Evolutionary conservation across 345 rosid genomes (phyloP).

Genomic region (Gossypium arboreum): DNA sequence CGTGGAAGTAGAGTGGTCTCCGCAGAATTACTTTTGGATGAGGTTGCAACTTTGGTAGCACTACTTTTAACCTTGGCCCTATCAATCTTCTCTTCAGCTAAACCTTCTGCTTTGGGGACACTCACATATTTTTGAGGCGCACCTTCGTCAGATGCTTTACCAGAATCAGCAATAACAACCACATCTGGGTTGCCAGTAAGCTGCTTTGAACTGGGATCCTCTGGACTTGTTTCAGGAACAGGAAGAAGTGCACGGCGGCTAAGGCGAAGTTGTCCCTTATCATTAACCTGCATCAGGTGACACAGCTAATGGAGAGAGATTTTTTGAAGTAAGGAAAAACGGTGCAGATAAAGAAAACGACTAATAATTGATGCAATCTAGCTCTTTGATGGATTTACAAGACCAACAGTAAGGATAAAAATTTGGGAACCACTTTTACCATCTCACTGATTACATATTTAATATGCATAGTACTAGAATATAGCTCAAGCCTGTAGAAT

Average conservation of each 20-base stretch:
- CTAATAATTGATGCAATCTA: background rate
- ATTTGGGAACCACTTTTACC: background rate
- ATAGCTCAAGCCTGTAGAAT: background rate
- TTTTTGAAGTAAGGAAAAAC: slow-evolving; percentile 8
- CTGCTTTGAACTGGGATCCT: slow-evolving; percentile 39
- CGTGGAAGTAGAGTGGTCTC: slow-evolving; percentile 38
- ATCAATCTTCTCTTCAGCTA: slow-evolving; percentile 34
- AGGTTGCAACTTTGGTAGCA: slow-evolving; percentile 24
- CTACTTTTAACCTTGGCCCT: slow-evolving; percentile 23
- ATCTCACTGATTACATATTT: background rate
- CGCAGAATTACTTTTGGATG: slow-evolving; percentile 33
- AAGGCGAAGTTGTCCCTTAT: slow-evolving; percentile 93
- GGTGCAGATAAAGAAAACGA: background rate
- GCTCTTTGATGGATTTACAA: background rate
- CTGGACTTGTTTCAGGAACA: slow-evolving; percentile 57
- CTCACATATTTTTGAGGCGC: slow-evolving; percentile 31
- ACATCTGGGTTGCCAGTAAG: slow-evolving; percentile 24
- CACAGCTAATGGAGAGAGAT: slow-evolving; percentile 2
- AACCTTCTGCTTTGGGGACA: slow-evolving; percentile 29
- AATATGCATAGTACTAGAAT: background rate
- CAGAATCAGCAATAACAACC: slow-evolving; percentile 26
- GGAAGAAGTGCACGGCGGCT: slow-evolving; percentile 86
- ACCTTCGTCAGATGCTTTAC: slow-evolving; percentile 29
- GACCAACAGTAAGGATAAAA: background rate
- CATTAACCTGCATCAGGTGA: slow-evolving; percentile 58